Base-by-base conservation (phyloP, 805 yeast genomes). In the Sporopachydermia lactativora region DNA sequence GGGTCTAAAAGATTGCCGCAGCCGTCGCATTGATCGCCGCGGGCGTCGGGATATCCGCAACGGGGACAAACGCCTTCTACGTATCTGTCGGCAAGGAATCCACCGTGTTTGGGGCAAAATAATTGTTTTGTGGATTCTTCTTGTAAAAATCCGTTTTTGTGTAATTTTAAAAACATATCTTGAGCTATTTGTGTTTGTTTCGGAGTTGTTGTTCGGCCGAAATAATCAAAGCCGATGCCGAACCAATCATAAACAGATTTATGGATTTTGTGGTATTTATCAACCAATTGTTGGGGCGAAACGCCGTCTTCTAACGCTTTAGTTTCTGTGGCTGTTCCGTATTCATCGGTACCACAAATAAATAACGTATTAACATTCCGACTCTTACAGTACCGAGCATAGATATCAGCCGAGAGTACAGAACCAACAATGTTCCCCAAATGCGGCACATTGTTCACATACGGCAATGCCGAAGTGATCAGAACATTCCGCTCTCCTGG, bases 281-380 rank as follows among this genome's bases (percentile, higher is more conserved):
- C 85, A 70, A 97, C 92, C 51, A 92, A 68, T 57, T 85, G 80
- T 52, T 74, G 67, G 39, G 99, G 98, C 3, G 94, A 72, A 45
- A 83, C 81, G 35, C 81, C 77, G 55, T 92, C 98, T 59, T 89
- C 97, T 39, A 92, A 64, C 6, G 98, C 98, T 64, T 89, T 92
- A 18, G 98, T 92, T 62, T 92, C 99, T 13, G 98, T 92, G 38
- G 99, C 99, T 43, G 99, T 92, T 58, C 99, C 99, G 58, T 92
- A 92, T 64, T 92, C 99, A 59, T 92, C 99, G 34, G 98, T 92
- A 64, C 99, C 99, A 62, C 98, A 86, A 43, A 92, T 64, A 54
- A 66, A 92, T 48, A 92, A 65, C 15, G 95, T 69, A 59, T 88
- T 92, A 64, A 80, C 79, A 60, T 85, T 82, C 67, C 96, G 77